A percentile compares a stretch with the other conserved stretches of the same genome.
phyloP scores from a whole-genome alignment of 1,284 basidiomycete genomes.

The Flammula alnicola region DNA sequence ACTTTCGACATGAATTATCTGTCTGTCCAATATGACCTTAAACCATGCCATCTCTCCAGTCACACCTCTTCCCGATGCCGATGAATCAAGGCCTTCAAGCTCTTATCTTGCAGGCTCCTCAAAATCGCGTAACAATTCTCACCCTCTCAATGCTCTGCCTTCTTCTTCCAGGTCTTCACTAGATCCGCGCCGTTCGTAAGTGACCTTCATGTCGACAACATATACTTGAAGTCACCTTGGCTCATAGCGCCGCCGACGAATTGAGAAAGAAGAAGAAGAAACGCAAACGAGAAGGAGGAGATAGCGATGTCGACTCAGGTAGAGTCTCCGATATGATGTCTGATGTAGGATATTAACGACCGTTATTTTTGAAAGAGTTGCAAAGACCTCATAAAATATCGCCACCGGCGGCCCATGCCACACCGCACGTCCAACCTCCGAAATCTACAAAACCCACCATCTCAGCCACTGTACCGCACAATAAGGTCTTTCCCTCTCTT shows the following conservation, averaged over 20 bases:
- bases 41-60: constrained; percentile 33
- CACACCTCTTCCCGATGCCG: constrained; percentile 55
- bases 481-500: constrained; percentile 49
- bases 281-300: constrained; percentile 76
- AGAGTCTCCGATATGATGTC: constrained; percentile 20
- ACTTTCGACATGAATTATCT: neutral
- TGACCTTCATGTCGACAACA: no score
- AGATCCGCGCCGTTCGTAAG: constrained; percentile 45
- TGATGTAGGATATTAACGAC: constrained; percentile 7
- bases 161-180: constrained; percentile 44
- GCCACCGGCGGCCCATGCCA: constrained; percentile 48
- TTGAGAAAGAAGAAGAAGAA: constrained; percentile 84
- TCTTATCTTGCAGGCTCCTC: constrained; percentile 32
- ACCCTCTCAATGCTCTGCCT: constrained; percentile 39
- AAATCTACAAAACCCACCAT: constrained; percentile 58
- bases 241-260: constrained; percentile 42
- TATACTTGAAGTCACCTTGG: no score
- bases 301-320: constrained; percentile 74
- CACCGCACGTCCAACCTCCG: constrained; percentile 36
- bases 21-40: no score
- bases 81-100: constrained; percentile 45
- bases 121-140: constrained; percentile 46
- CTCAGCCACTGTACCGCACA: constrained; percentile 45
- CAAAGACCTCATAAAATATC: constrained; percentile 63
- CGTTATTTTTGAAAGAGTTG: constrained; percentile 25